These are phyloP conservation scores for Erigeron philadelphicus DNA, from an alignment of 140 eudicot species.

Conservation along the genomic window DNA sequence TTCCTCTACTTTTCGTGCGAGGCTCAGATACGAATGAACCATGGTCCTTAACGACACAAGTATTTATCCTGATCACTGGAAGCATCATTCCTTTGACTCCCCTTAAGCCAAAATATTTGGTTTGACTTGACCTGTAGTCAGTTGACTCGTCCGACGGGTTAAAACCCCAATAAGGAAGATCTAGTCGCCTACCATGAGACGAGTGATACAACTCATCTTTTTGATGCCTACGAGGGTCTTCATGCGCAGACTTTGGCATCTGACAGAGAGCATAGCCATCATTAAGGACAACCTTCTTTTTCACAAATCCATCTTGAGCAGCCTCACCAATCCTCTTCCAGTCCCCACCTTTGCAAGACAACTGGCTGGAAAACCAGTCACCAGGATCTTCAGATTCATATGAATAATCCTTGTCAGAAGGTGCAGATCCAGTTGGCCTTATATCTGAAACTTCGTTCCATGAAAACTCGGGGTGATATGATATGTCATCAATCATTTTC, in stretches of 20 bases:
- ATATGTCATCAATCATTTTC: slow-evolving; percentile 23
- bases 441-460: slow-evolving; percentile 42
- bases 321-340: slow-evolving; percentile 82
- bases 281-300: slow-evolving; percentile 66
- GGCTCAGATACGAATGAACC: slow-evolving; percentile 72
- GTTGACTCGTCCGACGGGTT: slow-evolving; percentile 59
- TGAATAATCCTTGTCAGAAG: slow-evolving; percentile 44
- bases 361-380: slow-evolving; percentile 57
- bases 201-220: slow-evolving; percentile 70
- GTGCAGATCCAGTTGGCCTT: slow-evolving; percentile 28
- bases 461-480: slow-evolving; percentile 29
- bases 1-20: slow-evolving; percentile 48
- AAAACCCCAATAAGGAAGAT: slow-evolving; percentile 86
- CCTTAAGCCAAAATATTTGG: slow-evolving; percentile 38
- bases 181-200: slow-evolving; percentile 54
- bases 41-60: slow-evolving; percentile 84
- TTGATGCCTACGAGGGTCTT: slow-evolving; percentile 72
- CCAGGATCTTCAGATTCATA: slow-evolving; percentile 31
- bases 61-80: slow-evolving; percentile 84
- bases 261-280: slow-evolving; percentile 84
- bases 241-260: slow-evolving; percentile 74
- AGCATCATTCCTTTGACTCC: slow-evolving; percentile 80
- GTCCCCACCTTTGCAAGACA: slow-evolving; percentile 94
- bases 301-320: slow-evolving; percentile 44
- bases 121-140: slow-evolving; percentile 46